These are phyloP conservation scores for Trichosporon inkin DNA, from an alignment of 1,284 basidiomycete genomes.

Conservation along the genomic window DNA sequence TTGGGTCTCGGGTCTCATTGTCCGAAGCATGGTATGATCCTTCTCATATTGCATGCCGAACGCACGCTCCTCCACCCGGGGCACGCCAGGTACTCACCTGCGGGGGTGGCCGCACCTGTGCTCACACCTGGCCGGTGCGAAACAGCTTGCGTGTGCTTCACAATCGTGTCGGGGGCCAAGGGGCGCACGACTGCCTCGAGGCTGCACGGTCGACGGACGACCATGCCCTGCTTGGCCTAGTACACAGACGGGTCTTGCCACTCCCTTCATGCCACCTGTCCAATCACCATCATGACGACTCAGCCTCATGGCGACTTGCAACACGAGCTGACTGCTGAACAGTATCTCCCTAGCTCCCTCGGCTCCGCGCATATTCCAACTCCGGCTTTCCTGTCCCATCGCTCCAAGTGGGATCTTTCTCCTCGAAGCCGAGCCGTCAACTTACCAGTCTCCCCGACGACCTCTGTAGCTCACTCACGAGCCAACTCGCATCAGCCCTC, in stretches of 20 bases:
- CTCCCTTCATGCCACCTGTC: neutral
- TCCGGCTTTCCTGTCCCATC: neutral
- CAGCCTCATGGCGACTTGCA: neutral
- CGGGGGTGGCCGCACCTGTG: neutral
- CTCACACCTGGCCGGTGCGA: slow-evolving; percentile 3
- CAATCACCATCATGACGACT: neutral
- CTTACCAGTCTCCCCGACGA: neutral
- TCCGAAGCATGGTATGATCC: slow-evolving; percentile 1
- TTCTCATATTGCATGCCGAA: neutral
- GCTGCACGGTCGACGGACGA: slow-evolving; percentile 1
- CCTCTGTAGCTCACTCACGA: neutral
- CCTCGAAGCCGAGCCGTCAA: slow-evolving; percentile 8
- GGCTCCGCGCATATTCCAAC: neutral
- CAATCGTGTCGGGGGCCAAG: neutral
- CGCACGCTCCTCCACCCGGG: neutral
- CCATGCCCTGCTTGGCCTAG: neutral
- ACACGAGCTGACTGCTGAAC: slow-evolving; percentile 2
- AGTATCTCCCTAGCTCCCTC: neutral
- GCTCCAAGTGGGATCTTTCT: neutral
- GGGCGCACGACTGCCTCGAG: slow-evolving; percentile 6
- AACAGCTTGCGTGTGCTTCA: neutral
- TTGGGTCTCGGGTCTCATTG: neutral
- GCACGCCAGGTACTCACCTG: neutral
- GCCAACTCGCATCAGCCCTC: neutral
- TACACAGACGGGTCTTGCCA: slow-evolving; percentile 3